phyloP scores from a whole-genome alignment of 306 rosid species.

The Arachis hypogaea region DNA sequence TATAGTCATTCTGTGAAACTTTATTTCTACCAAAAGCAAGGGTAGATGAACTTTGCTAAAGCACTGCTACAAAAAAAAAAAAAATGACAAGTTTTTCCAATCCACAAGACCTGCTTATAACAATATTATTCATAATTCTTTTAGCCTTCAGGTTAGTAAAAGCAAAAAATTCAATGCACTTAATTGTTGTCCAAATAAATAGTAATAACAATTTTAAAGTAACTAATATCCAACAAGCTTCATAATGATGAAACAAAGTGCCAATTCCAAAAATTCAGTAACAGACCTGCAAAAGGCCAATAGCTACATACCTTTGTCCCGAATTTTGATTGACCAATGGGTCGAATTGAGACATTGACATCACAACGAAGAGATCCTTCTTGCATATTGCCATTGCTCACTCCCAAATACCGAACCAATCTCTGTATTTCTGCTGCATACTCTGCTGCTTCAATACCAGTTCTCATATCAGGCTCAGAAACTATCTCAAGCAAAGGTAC shows the following conservation, averaged over 20 bases:
- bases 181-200: not conserved
- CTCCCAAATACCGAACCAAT: constrained; percentile 88
- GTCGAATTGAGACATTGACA: constrained; percentile 90
- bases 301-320: constrained; percentile 74
- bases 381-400: constrained; percentile 97
- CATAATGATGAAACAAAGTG: constrained; percentile 7
- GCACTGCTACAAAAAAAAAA: not conserved
- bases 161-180: not conserved
- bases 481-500: constrained; percentile 98
- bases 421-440: constrained; percentile 94
- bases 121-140: not conserved
- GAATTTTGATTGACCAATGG: constrained; percentile 73
- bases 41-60: not conserved
- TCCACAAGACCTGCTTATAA: not conserved
- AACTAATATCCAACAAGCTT: constrained; percentile 7
- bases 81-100: not conserved
- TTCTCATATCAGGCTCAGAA: constrained; percentile 98
- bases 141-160: constrained; percentile 7
- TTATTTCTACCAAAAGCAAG: not conserved
- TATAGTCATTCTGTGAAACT: constrained; percentile 3
- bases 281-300: not conserved
- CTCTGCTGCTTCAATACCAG: constrained; percentile 95
- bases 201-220: constrained; percentile 6
- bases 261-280: constrained; percentile 3
- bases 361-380: constrained; percentile 98